Evolutionary conservation across 1,284 basidiomycete genomes (phyloP).

Genomic region (Naganishia cerealis): DNA sequence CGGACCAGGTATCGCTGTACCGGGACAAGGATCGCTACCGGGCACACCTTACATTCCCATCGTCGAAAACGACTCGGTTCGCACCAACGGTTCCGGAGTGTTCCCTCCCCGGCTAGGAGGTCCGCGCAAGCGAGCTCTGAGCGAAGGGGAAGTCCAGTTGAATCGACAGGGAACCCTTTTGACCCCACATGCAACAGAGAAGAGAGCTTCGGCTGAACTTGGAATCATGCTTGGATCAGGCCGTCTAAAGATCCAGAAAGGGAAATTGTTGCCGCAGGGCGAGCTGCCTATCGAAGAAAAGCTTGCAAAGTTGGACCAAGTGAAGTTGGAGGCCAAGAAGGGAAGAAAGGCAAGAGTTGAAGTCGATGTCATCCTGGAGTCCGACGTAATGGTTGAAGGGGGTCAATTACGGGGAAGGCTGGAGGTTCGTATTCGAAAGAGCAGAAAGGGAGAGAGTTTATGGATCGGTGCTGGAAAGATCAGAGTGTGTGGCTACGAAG

Average conservation of each 20-base stretch:
- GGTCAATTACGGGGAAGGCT: conserved; percentile 71
- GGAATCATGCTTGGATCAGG: conserved; percentile 50
- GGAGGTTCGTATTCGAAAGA: conserved; percentile 67
- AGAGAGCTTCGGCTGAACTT: conserved; percentile 49
- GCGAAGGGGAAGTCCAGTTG: conserved; percentile 50
- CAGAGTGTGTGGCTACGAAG: conserved; percentile 83
- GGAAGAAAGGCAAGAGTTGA: conserved; percentile 75
- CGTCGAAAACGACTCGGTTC: conserved; percentile 17
- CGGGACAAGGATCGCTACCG: conserved; percentile 13
- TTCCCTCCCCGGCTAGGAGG: conserved; percentile 33
- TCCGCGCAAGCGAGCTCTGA: conserved; percentile 37
- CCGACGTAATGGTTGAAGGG: conserved; percentile 77
- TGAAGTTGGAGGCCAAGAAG: conserved; percentile 60
- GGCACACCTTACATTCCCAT: conserved; percentile 23
- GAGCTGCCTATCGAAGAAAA: conserved; percentile 36
- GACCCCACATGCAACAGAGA: conserved; percentile 46
- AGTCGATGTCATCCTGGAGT: conserved; percentile 77
- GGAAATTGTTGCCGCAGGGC: conserved; percentile 43
- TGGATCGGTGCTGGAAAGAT: conserved; percentile 77
- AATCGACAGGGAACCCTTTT: conserved; percentile 51
- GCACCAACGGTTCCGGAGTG: conserved; percentile 19
- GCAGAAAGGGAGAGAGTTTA: conserved; percentile 64
- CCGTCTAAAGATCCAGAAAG: conserved; percentile 41
- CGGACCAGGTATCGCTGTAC: conserved; percentile 23
- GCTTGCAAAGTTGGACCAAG: conserved; percentile 41